Base-by-base conservation (phyloP, 805 yeast genomes). In the Saccharomyces paradoxus region DNA sequence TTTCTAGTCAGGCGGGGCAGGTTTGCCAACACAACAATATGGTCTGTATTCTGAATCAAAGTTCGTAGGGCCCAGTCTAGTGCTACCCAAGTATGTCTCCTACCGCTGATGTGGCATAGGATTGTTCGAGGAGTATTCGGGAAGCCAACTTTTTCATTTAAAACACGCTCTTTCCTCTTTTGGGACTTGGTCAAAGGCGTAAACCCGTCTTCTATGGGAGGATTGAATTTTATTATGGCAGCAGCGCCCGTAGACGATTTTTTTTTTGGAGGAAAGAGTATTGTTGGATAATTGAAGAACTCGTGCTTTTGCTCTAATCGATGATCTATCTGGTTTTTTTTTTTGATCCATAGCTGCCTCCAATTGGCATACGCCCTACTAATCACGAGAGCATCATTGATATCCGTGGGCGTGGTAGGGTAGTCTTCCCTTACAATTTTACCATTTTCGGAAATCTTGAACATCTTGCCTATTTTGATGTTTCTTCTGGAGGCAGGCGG, bases 21-120 rank as follows among this genome's bases (percentile, higher is more conserved):
- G 49, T 66, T 68, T 1, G 89, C 76, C 9, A 81, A 77, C 4
- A 87, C 77, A 4, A 86, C 79, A 4, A 87, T 68, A 9, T 81
- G 77, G 65, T 87, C 95, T 8, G 89, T 87, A 62, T 82, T 73
- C 58, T 79, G 81, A 3, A 83, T 66, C 9, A 82, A 69, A 46
- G 73, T 71, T 48, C 74, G 72, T 54, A 84, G 70, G 7, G 80
- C 71, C 85, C 87, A 87, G 65, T 87, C 95, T 41, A 87, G 67
- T 1, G 89, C 83, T 7, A 85, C 88, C 95, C 95, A 87, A 0
- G 94, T 84, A 69, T 87, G 92, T 52, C 72, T 76, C 56, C 91
- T 72, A 1, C 89, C 95, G 58, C 82, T 75, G 28, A 87, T 74
- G 64, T 86, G 86, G 30, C 84, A 82, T 64, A 86, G 63, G 5